These are phyloP conservation scores for Deinandra increscens DNA, from an alignment of 129 eudicot species.

Conservation along the genomic window DNA sequence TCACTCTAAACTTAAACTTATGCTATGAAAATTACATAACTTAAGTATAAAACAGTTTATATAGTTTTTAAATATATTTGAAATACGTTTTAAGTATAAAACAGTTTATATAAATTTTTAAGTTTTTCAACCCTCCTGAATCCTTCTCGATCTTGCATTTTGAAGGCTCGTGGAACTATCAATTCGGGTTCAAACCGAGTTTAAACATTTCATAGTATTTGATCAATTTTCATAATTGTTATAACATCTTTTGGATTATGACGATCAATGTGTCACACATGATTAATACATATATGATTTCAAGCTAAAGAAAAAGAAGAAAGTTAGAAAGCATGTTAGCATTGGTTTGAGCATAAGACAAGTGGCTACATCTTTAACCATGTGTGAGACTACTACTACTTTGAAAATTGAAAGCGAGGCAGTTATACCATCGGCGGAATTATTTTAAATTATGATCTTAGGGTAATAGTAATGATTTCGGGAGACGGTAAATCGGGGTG, in stretches of 20 bases:
- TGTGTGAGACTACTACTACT: conserved; percentile 24
- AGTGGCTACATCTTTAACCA: conserved; percentile 34
- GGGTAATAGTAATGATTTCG: too few species aligned
- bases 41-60: too few species aligned
- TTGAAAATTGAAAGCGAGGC: conserved; percentile 16
- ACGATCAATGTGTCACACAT: background rate
- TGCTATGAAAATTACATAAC: too few species aligned
- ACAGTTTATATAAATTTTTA: too few species aligned
- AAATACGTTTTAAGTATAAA: background rate
- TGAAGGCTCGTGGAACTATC: background rate
- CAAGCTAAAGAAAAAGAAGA: background rate
- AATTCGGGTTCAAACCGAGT: background rate
- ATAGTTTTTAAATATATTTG: background rate
- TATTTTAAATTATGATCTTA: conserved; percentile 13
- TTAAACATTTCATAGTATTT: background rate
- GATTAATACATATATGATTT: background rate
- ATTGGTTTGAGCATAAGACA: conserved; percentile 33
- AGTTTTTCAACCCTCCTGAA: background rate
- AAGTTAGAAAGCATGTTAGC: conserved; percentile 7
- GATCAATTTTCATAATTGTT: background rate
- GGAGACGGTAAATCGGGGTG: too few species aligned
- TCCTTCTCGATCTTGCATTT: background rate
- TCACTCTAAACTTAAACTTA: too few species aligned
- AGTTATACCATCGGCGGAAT: conserved; percentile 22
- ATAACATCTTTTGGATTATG: too few species aligned